Evolutionary conservation across 768 basidiomycete species (phyloP), one percentile per base, ranked within the genome.

Genomic region (Crucibulum laeve): DNA sequence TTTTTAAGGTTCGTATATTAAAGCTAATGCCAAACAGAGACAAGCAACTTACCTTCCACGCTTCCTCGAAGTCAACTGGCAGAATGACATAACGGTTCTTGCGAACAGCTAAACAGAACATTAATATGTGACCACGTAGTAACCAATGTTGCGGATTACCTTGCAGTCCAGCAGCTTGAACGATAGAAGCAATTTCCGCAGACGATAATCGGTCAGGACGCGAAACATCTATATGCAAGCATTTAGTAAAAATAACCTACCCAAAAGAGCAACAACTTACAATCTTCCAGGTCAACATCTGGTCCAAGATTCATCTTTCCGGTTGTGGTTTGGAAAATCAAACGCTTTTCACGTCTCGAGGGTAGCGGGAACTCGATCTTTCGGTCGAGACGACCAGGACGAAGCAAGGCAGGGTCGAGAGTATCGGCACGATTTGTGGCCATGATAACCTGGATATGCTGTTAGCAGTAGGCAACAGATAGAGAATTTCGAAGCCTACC

Each of bases 311-410:
- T 98, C 96, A 99, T 99, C 71, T 96, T 96, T 55, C 75, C 73
- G 4, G 96, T 97, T 38, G 91, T 88, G 7, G 96, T 97, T 60
- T 98, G 96, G 85, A 97, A 99, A 52, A 99, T 91, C 19, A 99
- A 69, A 39, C 96, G 90, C 60, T 94, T 87, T 69, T 99, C 96
- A 52, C 96, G 79, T 48, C 96, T 73, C 13, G 91, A 90, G 25
- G 96, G 96, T 26, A 89, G 73, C 3, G 96, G 96, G 70, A 98
- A 98, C 64, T 99, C 96, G 54, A 99, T 99, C 74, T 99, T 99
- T 56, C 96, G 75, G 67, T 99, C 96, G 10, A 99, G 76, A 56
- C 96, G 91, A 59, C 96, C 96, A 30, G 96, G 96, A 55, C 96
- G 91, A 25, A 99, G 84, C 32, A 99, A 71, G 4, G 96, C 96